Evolutionary conservation across 345 rosid genomes (phyloP), one percentile per base, ranked within the genome.

Genomic region (Salix caprea): DNA sequence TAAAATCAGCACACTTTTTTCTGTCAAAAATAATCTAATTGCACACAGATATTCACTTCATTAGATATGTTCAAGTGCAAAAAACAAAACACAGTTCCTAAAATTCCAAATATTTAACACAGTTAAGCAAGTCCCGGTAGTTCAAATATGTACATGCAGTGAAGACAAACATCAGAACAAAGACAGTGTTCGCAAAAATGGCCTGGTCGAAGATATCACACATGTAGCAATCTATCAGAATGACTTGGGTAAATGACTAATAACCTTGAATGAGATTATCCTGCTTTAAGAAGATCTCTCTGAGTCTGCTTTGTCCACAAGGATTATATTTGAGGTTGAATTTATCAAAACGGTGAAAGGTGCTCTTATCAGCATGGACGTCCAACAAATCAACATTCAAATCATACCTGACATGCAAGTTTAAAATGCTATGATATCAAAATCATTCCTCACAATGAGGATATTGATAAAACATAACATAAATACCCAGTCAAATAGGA

Each of bases 271-370:
- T 84, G 66, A 87, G 90, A 82, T 85, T 87, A 72, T 87, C 90
- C 79, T 85, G 90, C 82, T 87, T 87, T 80, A 87, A 73, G 73
- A 87, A 87, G 46, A 87, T 87, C 81, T 87, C 90, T 68, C 90
- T 79, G 14, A 87, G 88, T 76, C 90, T 87, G 69, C 90, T 87
- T 79, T 87, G 90, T 58, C 90, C 90, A 74, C 90, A 87, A 14
- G 90, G 90, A 77, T 87, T 87, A 44, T 87, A 87, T 77, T 87
- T 87, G 65, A 87, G 88, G 79, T 87, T 87, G 80, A 87, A 87
- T 79, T 87, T 87, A 48, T 87, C 90, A 65, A 87, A 87, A 58
- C 90, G 85, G 70, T 85, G 90, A 67, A 87, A 87, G 70, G 88
- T 87, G 73, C 84, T 87, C 71, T 87, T 87, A 75, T 87, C 88